Percentiles rank a stretch among this genome's conserved stretches.
Conservation (phyloP, 2,329 filamentous ascomycete species). For the Coniochaeta pulveracea region DNA sequence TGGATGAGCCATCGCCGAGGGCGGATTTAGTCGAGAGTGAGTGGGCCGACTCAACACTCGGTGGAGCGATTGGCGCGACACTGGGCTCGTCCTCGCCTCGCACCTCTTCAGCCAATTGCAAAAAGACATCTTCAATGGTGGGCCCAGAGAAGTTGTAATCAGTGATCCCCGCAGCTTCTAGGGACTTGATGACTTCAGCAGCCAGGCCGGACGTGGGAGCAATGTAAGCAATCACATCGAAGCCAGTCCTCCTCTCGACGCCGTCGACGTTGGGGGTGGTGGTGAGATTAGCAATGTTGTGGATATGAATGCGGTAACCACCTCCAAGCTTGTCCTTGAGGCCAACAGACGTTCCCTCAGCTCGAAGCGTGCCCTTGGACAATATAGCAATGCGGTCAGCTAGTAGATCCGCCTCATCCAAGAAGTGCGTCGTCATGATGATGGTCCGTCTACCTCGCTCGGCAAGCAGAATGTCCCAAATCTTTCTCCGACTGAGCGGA, state of each 20-base stretch:
- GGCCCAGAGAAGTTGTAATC: slow-evolving; percentile 83
- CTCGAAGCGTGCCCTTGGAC: slow-evolving; percentile 72
- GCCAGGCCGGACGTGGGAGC: slow-evolving; percentile 60
- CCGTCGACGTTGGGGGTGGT: slow-evolving; percentile 40
- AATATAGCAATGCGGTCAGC: slow-evolving; percentile 83
- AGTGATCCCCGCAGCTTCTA: slow-evolving; percentile 55
- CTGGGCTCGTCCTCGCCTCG: slow-evolving; percentile 32
- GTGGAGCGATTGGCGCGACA: background rate
- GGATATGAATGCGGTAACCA: slow-evolving; percentile 73
- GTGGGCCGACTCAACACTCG: slow-evolving; percentile 6
- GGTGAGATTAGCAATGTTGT: slow-evolving; percentile 40
- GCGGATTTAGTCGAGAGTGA: slow-evolving; percentile 2
- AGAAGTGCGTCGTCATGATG: slow-evolving; percentile 82
- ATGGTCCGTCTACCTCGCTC: slow-evolving; percentile 76
- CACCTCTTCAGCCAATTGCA: slow-evolving; percentile 75
- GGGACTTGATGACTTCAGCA: slow-evolving; percentile 55
- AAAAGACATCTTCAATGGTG: slow-evolving; percentile 86
- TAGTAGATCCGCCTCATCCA: slow-evolving; percentile 85
- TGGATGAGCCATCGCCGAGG: slow-evolving; percentile 17
- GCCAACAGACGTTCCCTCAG: slow-evolving; percentile 73
- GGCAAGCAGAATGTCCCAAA: slow-evolving; percentile 86
- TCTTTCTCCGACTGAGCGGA: slow-evolving; percentile 74
- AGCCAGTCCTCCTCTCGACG: slow-evolving; percentile 44
- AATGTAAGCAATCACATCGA: slow-evolving; percentile 64
- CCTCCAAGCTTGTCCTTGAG: slow-evolving; percentile 74